Evolutionary conservation across 768 basidiomycete species (phyloP).

Genomic region (Strobilomyces confusus): DNA sequence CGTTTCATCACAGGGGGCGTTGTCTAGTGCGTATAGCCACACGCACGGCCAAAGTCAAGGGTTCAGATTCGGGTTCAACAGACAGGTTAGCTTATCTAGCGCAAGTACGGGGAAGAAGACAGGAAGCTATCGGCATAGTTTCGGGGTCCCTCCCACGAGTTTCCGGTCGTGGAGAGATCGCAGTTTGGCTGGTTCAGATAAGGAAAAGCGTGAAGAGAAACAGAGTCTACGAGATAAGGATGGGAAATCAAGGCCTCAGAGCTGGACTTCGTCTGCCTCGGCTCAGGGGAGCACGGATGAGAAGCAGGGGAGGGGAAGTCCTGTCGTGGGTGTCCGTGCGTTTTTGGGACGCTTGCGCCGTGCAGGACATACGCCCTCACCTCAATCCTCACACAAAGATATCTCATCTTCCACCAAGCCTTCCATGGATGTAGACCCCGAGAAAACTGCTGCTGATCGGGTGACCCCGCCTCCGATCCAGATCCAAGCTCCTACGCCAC

Average conservation of each 20-base stretch:
- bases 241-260: constrained; percentile 10
- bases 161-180: constrained; percentile 25
- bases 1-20: constrained; percentile 30
- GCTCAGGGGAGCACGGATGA: constrained; percentile 21
- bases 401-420: constrained; percentile 13
- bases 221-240: constrained; percentile 13
- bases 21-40: constrained; percentile 20
- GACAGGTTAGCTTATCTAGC: constrained; percentile 19
- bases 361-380: constrained; percentile 26
- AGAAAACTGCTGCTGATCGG: constrained; percentile 6
- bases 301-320: constrained; percentile 21
- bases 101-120: constrained; percentile 14
- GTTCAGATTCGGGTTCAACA: constrained; percentile 17
- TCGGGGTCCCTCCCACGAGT: constrained; percentile 27
- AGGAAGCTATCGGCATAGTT: constrained; percentile 5
- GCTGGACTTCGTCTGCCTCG: constrained; percentile 13
- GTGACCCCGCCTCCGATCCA: constrained; percentile 17
- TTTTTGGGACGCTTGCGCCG: constrained; percentile 26
- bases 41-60: constrained; percentile 16
- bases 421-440: constrained; percentile 14
- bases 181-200: constrained; percentile 15
- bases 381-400: constrained; percentile 22
- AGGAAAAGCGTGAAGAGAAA: constrained; percentile 15
- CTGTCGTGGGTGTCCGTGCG: constrained; percentile 23
- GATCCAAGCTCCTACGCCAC: constrained; percentile 12